These are phyloP conservation scores for Candida loeiensis DNA, from an alignment of 805 yeast species.

Conservation along the genomic window DNA sequence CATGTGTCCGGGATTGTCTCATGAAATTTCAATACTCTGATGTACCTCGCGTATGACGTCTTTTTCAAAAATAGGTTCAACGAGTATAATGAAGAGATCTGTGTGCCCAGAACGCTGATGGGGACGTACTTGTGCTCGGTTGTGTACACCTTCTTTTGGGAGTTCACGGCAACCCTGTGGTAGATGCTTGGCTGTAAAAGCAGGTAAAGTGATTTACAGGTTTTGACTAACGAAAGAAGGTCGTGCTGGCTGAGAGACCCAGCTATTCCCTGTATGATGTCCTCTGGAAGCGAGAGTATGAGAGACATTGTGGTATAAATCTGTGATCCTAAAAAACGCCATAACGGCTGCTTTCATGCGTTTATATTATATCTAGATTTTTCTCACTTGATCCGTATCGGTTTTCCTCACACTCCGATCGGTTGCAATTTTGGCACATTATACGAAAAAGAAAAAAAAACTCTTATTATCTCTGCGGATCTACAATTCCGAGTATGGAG, in stretches of 20 bases:
- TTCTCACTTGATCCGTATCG: constrained; percentile 5
- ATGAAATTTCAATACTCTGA: constrained; percentile 8
- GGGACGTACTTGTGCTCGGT: background rate
- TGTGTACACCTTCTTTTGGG: constrained; percentile 11
- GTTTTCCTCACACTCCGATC: constrained; percentile 5
- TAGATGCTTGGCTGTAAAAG: constrained; percentile 9
- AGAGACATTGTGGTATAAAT: background rate
- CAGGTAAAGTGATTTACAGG: constrained; percentile 5
- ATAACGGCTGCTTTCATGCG: background rate
- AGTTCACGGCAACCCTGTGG: constrained; percentile 10
- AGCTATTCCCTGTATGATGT: constrained; percentile 10
- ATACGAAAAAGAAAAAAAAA: background rate
- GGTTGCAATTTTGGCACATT: constrained; percentile 6
- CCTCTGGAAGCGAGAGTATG: constrained; percentile 9
- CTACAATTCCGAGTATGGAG: constrained; percentile 5
- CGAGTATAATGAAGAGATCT: constrained; percentile 12
- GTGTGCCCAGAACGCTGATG: constrained; percentile 2
- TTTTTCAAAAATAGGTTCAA: constrained; percentile 13
- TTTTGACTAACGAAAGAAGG: constrained; percentile 9
- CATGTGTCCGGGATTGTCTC: constrained; percentile 12
- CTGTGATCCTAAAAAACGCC: background rate
- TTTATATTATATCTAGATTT: background rate
- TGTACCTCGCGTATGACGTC: constrained; percentile 2
- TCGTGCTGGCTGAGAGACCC: constrained; percentile 12
- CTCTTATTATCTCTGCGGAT: constrained; percentile 5